These are phyloP conservation scores for Rhododendron molle DNA, from an alignment of 148 eudicot species.

Conservation along the genomic window DNA sequence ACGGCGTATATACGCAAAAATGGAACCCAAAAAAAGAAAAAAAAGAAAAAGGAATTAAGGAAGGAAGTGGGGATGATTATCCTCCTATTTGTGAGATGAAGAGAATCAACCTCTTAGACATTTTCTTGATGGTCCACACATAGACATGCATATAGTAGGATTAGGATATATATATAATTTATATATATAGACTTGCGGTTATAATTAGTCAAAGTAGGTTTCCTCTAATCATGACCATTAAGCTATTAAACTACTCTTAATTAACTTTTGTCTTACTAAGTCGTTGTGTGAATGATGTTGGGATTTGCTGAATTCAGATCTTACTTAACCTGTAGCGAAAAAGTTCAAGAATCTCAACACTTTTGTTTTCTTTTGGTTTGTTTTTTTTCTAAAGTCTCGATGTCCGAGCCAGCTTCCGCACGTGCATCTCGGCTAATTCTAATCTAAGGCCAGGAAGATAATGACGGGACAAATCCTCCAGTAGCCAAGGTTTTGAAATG, in stretches of 20 bases:
- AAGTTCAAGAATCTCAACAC: neutral
- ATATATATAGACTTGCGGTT: neutral
- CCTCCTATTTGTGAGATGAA: neutral
- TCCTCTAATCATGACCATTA: slow-evolving; percentile 1
- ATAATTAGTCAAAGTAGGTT: neutral
- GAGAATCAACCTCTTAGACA: neutral
- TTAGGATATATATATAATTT: neutral
- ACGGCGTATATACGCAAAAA: too few relatives aligned
- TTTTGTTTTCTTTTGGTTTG: neutral
- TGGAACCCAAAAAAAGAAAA: too few relatives aligned
- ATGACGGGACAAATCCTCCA: too few relatives aligned
- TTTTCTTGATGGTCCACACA: neutral
- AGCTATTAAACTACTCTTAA: neutral
- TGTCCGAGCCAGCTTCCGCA: too few relatives aligned
- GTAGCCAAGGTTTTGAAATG: neutral
- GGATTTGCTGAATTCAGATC: neutral
- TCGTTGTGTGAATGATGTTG: neutral
- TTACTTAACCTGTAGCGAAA: neutral
- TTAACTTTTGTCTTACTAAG: neutral
- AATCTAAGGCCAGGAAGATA: neutral
- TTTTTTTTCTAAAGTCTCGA: too few relatives aligned
- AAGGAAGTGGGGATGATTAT: too few relatives aligned
- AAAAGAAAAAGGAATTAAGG: too few relatives aligned
- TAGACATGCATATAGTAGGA: too few relatives aligned
- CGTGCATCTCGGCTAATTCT: too few relatives aligned